Evolutionary conservation across 1,284 basidiomycete genomes (phyloP), one percentile per base, ranked within the genome.

Genomic region (Ustilago curta): DNA sequence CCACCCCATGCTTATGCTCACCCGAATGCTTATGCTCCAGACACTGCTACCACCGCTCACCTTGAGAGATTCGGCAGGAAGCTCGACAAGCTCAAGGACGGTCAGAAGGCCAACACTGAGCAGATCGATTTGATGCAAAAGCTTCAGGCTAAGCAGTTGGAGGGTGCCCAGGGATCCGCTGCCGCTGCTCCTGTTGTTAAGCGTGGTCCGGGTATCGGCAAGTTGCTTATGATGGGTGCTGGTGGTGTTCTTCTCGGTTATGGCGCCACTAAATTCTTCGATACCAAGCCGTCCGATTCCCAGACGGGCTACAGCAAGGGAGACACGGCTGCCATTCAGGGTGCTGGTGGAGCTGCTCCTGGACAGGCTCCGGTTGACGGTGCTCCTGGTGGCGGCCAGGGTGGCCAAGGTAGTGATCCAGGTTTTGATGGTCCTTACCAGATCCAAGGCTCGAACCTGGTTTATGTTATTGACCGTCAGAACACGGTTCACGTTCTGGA

Each of bases 271-370:
- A 74, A 64, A 31, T 11, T 66, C 18, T 51, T 74, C 19, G 58
- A 57, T 48, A 69, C 66, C 49, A 69, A 68, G 42, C 71, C 71
- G n/a, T 51, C 71, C 31, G 59, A 62, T 31, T 42, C 62, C 12
- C 52, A 42, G 18, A 64, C 61, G 14, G 50, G 32, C 1, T 69
- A 69, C 45, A 55, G 23, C 23, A 54, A 23, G 21, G 12, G 40
- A n/a, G 66, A 74, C 16, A 45, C 62, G 57, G 58, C 58, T 35
- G 66, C 71, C 1, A 8, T 66, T 1, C 57, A 61, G 51, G 62
- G 14, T 14, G 66, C 65, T n/a, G 57, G 61, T 0, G 71, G 42
- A 8, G 71, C 52, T 19, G 40, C 44, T 25, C 52, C 54, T 9
- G 65, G 61, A 16, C 21, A n/a, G 8, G 29, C 21, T 27, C 53